A percentile compares a stretch with the other conserved stretches of the same genome.
phyloP scores from a whole-genome alignment of 768 basidiomycete species.

The Trametopsis cervina region DNA sequence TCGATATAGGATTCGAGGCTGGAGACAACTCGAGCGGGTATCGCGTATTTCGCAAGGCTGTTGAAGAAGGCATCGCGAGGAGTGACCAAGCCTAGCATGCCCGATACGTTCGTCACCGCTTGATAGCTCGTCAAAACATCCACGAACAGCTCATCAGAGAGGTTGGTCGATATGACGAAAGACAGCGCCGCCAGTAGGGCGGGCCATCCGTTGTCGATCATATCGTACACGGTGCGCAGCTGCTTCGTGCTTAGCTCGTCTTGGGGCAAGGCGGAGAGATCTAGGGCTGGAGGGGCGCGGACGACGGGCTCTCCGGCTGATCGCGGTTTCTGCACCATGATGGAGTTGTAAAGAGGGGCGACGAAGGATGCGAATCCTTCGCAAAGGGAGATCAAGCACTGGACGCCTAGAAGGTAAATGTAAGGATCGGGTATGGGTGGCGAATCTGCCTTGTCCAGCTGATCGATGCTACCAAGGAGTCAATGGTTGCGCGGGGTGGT shows the following conservation, averaged over 20 bases:
- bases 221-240: conserved; percentile 60
- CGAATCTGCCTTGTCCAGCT: conserved; percentile 94
- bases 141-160: conserved; percentile 88
- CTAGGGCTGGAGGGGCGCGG: conserved; percentile 68
- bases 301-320: conserved; percentile 56
- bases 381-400: conserved; percentile 80
- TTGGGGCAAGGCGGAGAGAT: conserved; percentile 46
- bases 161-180: conserved; percentile 82
- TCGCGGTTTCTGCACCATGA: conserved; percentile 58
- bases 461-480: conserved; percentile 68
- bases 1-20: conserved; percentile 61
- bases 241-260: conserved; percentile 49
- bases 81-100: conserved; percentile 79
- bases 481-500: conserved; percentile 7
- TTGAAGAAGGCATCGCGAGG: conserved; percentile 93
- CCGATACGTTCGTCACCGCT: conserved; percentile 80
- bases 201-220: conserved; percentile 89
- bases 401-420: conserved; percentile 85
- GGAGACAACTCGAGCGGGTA: conserved; percentile 86
- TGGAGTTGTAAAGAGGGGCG: conserved; percentile 65
- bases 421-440: conserved; percentile 92
- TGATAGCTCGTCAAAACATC: conserved; percentile 81
- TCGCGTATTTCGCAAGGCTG: conserved; percentile 83
- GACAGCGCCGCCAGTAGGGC: conserved; percentile 86
- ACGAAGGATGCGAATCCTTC: conserved; percentile 77